Conservation (phyloP, 441 rosid genomes). For the Adansonia grandidieri region DNA sequence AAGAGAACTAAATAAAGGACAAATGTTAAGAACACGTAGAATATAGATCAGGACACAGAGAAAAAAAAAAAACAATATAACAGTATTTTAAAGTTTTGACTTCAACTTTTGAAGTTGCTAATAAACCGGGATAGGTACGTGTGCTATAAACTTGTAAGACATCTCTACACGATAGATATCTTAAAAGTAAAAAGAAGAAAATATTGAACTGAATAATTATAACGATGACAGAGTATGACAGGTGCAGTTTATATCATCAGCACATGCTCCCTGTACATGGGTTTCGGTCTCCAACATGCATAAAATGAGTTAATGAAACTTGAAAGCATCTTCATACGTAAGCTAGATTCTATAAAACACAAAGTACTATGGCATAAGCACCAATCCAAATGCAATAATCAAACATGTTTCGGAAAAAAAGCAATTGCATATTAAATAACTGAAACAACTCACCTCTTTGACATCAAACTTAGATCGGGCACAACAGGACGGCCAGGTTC, state of each 20-base stretch:
- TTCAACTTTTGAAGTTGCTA: not conserved
- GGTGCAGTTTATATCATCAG: not conserved
- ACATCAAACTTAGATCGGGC: constrained; percentile 54
- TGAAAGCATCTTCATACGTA: not conserved
- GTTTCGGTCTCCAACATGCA: not conserved
- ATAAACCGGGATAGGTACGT: not conserved
- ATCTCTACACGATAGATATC: not conserved
- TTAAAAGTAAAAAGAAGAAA: not conserved
- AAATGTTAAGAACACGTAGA: not conserved
- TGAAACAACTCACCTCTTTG: constrained; percentile 54
- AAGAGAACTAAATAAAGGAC: not conserved
- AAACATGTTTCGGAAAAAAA: not conserved
- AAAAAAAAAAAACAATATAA: not conserved
- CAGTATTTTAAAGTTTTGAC: not conserved
- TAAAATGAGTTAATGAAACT: not conserved
- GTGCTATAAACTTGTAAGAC: not conserved
- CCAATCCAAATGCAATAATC: constrained; percentile 8
- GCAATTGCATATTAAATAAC: constrained; percentile 3
- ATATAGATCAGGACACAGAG: not conserved
- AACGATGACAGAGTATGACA: not conserved
- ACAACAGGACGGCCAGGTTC: constrained; percentile 92
- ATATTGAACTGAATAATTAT: not conserved
- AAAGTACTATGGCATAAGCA: not conserved
- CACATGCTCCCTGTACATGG: not conserved
- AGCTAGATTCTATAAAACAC: not conserved